Evolutionary conservation across 805 yeast species (phyloP).

Genomic region (Starmerella tilneyi): DNA sequence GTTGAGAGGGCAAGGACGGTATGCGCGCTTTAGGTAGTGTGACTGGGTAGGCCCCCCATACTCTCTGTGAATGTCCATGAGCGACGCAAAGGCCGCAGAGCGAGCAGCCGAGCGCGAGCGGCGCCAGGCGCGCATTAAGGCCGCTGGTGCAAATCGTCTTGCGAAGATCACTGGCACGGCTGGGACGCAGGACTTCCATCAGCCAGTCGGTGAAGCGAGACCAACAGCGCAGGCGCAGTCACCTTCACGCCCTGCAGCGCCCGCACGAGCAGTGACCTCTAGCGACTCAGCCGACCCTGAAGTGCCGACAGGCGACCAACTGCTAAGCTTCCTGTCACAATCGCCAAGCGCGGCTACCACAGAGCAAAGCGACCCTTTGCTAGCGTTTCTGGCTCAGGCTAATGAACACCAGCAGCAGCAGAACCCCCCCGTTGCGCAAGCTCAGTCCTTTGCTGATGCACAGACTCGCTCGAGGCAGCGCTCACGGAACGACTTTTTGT

Average conservation of each 20-base stretch:
- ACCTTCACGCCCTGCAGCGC: background rate
- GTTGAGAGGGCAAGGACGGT: too few relatives aligned
- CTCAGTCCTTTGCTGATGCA: background rate
- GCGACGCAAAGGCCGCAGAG: conserved; percentile 12
- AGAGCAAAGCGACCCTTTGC: conserved; percentile 9
- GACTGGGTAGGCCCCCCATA: too few relatives aligned
- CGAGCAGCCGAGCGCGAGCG: conserved; percentile 25
- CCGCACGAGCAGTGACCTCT: background rate
- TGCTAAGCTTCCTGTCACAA: background rate
- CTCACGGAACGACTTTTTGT: conserved; percentile 5
- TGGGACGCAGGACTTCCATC: conserved; percentile 23
- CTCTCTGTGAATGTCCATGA: background rate
- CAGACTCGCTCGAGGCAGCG: conserved; percentile 4
- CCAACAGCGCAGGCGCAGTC: background rate
- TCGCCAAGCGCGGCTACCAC: background rate
- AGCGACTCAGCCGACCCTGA: conserved; percentile 9
- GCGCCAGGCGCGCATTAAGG: conserved; percentile 29
- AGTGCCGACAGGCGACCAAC: conserved; percentile 17
- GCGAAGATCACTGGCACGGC: conserved; percentile 29
- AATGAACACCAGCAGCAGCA: conserved; percentile 2
- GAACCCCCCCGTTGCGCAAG: background rate
- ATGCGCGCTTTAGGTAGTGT: too few relatives aligned
- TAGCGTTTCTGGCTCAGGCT: conserved; percentile 6
- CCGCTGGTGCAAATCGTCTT: conserved; percentile 27
- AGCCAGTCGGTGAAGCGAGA: conserved; percentile 6